Evolutionary conservation across 176 grass and related monocot species (phyloP).

Genomic region (Saccharum spontaneum): DNA sequence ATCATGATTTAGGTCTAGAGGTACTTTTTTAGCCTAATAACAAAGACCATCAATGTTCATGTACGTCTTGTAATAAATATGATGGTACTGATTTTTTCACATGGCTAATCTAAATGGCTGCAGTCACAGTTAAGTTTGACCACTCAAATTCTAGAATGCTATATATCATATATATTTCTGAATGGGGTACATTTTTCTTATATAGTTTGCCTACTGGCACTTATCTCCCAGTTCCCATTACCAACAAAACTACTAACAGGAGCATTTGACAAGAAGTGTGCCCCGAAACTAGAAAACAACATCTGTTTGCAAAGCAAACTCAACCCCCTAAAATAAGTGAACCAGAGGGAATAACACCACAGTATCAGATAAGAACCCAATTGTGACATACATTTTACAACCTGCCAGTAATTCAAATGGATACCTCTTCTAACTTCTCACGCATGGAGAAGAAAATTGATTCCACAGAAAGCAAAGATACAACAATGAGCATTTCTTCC

Average conservation of each 20-base stretch:
- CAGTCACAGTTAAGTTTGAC: neutral
- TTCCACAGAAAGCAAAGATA: conserved; percentile 97
- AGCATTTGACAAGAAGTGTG: neutral
- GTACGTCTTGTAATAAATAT: neutral
- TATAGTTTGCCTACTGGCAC: neutral
- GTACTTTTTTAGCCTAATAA: neutral
- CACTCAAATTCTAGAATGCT: neutral
- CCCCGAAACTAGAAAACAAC: neutral
- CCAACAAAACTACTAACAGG: neutral
- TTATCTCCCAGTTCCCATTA: neutral
- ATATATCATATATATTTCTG: neutral
- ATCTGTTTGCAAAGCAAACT: neutral
- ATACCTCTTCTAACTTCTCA: conserved; percentile 95
- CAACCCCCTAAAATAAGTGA: neutral
- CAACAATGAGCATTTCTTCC: conserved; percentile 98
- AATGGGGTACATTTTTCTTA: neutral
- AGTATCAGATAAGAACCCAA: neutral
- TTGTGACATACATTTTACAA: neutral
- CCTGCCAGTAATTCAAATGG: neutral
- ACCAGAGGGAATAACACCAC: neutral
- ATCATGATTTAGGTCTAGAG: neutral
- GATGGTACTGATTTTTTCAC: neutral
- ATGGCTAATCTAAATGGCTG: neutral
- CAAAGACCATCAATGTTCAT: neutral
- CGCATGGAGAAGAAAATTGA: conserved; percentile 88